Evolutionary conservation across 768 basidiomycete genomes (phyloP), one percentile per base, ranked within the genome.

Genomic region (Lentinula edodes): DNA sequence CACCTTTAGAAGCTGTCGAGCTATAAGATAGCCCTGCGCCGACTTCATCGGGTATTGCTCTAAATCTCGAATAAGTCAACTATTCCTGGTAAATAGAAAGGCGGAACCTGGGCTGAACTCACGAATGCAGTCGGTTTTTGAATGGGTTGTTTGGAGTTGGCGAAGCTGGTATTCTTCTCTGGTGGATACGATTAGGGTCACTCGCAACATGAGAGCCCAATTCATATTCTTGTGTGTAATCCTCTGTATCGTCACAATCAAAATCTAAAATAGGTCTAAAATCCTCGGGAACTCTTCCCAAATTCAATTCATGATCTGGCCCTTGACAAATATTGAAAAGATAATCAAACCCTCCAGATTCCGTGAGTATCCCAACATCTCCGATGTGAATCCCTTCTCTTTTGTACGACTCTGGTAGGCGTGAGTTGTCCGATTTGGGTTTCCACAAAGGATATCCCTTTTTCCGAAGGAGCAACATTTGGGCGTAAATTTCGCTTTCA

Each of bases 261-360:
- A 9, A 34, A 56, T 16, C 53, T 41, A n/a, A 6, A 45, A 73
- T 50, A 18, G 62, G 65, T 48, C 3, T 61, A 35, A 72, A 72
- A n/a, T 60, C 63, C 1, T 62, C 64, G 0, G 73, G 73, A n/a
- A 73, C 66, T 18, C 73, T 67, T 15, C 57, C 50, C 2, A 32
- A 51, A 20, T 73, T 62, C 45, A 72, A 63, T 48, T 65, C 64
- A 55, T 67, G 36, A 42, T 55, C 52, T 36, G 36, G 36, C 18
- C 70, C 59, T 5, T 68, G 34, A 46, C 71, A 73, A 13, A 73
- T 59, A 55, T 72, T 73, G 65, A 75, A 75, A 35, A 71, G 65
- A 39, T 69, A 63, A 41, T 72, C 70, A 18, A 28, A 74, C 73
- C 59, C 58, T 50, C 71, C 73, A 43, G 67, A 61, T 32, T 64